A percentile compares a stretch with the other conserved stretches of the same genome.
Evolutionary conservation across 345 rosid species (phyloP).

Genomic region (Brassica nigra): DNA sequence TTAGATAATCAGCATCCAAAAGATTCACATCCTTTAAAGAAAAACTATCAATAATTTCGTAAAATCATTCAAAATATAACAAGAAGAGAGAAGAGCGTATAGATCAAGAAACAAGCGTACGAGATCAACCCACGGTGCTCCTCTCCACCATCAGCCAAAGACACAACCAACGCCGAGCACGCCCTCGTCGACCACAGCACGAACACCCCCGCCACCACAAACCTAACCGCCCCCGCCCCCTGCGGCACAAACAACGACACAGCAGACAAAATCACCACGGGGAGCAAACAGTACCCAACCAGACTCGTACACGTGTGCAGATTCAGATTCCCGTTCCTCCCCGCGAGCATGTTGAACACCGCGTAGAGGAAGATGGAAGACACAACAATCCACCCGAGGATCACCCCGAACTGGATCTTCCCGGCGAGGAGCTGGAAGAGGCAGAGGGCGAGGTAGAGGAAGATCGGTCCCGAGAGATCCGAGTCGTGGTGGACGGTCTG

Average conservation of each 20-base stretch:
- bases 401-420: conserved; percentile 88
- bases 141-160: conserved; percentile 87
- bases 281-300: conserved; percentile 81
- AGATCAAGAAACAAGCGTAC: conserved; percentile 95
- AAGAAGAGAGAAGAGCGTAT: conserved; percentile 86
- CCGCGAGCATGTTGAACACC: conserved; percentile 94
- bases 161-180: conserved; percentile 71
- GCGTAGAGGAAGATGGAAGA: conserved; percentile 85
- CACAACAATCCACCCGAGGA: conserved; percentile 94
- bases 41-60: not conserved
- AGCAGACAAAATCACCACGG: conserved; percentile 79
- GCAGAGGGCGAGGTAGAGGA: conserved; percentile 76
- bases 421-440: conserved; percentile 88
- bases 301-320: conserved; percentile 92
- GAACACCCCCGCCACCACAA: conserved; percentile 58
- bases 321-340: conserved; percentile 76
- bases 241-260: conserved; percentile 73
- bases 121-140: conserved; percentile 86
- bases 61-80: conserved; percentile 66
- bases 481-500: conserved; percentile 72
- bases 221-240: conserved; percentile 53
- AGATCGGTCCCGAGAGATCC: conserved; percentile 88
- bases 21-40: not conserved
- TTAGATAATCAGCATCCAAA: not conserved
- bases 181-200: conserved; percentile 90